Base-by-base conservation (phyloP, 1,139 yeast genomes). In the Petasospora rhodanensis region DNA sequence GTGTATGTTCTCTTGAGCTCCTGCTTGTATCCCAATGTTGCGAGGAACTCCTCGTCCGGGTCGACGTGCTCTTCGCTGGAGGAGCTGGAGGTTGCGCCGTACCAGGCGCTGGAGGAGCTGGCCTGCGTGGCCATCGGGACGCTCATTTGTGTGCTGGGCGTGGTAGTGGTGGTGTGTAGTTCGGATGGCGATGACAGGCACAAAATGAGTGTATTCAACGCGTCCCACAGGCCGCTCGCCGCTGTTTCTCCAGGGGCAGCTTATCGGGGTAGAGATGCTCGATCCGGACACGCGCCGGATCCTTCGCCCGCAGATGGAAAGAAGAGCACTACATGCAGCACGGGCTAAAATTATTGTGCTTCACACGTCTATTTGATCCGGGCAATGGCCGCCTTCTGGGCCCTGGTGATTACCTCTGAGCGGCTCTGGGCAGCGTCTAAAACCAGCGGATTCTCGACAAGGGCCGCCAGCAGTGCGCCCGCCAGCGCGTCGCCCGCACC, bases 401-500 rank as follows among this genome's bases (percentile, higher is more conserved):
- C 40, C 11, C 8, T 21, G 17, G 17, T 29, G 11, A 39, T 18
- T 14, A 24, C 15, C 12, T 16, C 20, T 2, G 42, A 24, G 10
- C 42, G 37, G 8, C 15, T 6, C 11, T 14, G 16, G 5, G 30
- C 15, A 5, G 24, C 17, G n/a, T 23, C 18, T 14, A 40, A 25
- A 7, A 18, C 25, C 7, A 18, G 32, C 2, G 26, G 26, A 24
- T 40, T 22, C 2, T 23, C 15, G 5, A 34, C 26, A 2, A 46
- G 24, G n/a, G 22, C 38, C 7, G 28, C 25, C 17, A 49, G 21
- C 7, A 49, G 24, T 6, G 32, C 69, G 1, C 87, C 87, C 18
- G 71, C 64, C 28, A 84, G 64, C 0, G 89, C 71, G 54, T 84
- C 93, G 4, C 86, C 86, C 1, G 87, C 82, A 1, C 93, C 86